These are phyloP conservation scores for Phlyctochytrium planicorne DNA, from an alignment of 192 early-diverging fungal genomes.

Conservation along the genomic window DNA sequence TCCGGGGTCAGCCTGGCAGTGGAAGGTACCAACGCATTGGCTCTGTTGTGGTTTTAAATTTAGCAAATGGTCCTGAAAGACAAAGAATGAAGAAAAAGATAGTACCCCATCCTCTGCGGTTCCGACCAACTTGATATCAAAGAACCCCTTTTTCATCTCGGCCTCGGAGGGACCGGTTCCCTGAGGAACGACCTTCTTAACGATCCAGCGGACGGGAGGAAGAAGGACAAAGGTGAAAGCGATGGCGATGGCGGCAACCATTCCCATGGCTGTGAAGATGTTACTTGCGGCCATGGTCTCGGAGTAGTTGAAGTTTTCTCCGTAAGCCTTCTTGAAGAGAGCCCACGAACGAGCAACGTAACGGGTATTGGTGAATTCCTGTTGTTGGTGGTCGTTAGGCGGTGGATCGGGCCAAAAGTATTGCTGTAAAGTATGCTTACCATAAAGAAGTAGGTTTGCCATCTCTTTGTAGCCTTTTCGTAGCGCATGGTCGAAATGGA, in stretches of 20 bases:
- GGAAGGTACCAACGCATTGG: conserved; percentile 51
- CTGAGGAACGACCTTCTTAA: conserved; percentile 57
- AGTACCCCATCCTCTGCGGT: conserved; percentile 38
- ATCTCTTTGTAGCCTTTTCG: conserved; percentile 54
- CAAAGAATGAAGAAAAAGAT: neutral
- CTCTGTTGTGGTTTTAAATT: conserved; percentile 35
- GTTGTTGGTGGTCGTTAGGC: no score
- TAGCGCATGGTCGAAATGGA: conserved; percentile 39
- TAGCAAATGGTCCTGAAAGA: neutral
- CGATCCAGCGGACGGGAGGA: conserved; percentile 46
- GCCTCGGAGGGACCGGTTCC: conserved; percentile 71
- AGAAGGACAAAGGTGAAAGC: conserved; percentile 42
- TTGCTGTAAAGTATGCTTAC: no score
- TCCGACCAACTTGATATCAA: conserved; percentile 51
- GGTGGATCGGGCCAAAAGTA: no score
- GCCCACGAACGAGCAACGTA: conserved; percentile 65
- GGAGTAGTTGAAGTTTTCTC: conserved; percentile 55
- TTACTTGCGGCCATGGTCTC: conserved; percentile 60
- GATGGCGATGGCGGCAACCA: conserved; percentile 39
- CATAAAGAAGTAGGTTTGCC: conserved; percentile 54
- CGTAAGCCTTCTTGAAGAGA: conserved; percentile 52
- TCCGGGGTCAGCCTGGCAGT: conserved; percentile 69
- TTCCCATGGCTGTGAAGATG: conserved; percentile 42
- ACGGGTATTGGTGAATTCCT: conserved; percentile 57
- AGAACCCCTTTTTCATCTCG: conserved; percentile 50